Evolutionary conservation across 2,329 filamentous ascomycete species (phyloP).

Genomic region (Beauveria sp.): DNA sequence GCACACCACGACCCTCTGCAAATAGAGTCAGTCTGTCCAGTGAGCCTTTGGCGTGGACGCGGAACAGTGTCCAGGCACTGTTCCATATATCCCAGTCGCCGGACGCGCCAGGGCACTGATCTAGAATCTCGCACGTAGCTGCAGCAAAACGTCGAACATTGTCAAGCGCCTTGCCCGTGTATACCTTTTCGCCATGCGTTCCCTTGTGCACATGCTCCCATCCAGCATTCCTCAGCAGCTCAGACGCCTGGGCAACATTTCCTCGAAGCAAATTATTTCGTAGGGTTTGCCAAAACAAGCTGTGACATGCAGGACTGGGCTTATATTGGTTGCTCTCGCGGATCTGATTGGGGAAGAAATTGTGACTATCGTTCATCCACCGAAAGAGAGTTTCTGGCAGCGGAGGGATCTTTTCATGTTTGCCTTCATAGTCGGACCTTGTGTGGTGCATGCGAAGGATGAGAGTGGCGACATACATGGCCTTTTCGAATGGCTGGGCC

Average conservation of each 20-base stretch:
- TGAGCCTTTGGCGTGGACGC: conserved; percentile 63
- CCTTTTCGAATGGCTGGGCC: conserved; percentile 62
- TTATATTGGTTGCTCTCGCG: conserved; percentile 54
- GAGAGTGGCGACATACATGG: conserved; percentile 69
- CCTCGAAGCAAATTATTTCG: conserved; percentile 69
- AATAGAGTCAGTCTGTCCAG: conserved; percentile 67
- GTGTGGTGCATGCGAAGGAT: conserved; percentile 73
- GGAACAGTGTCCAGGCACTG: conserved; percentile 77
- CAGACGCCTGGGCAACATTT: conserved; percentile 58
- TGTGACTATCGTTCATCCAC: conserved; percentile 74
- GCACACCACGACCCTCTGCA: conserved; percentile 63
- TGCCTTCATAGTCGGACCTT: conserved; percentile 32
- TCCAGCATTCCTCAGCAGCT: conserved; percentile 64
- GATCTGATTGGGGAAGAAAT: conserved; percentile 61
- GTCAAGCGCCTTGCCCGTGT: conserved; percentile 66
- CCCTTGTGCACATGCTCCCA: conserved; percentile 71
- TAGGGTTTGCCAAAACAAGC: conserved; percentile 80
- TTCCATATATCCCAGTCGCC: conserved; percentile 78
- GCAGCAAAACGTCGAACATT: conserved; percentile 68
- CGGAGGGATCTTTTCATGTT: conserved; percentile 39
- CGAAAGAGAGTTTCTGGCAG: conserved; percentile 73
- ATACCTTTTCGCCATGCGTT: conserved; percentile 56
- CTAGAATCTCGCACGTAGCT: conserved; percentile 60
- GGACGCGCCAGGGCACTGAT: conserved; percentile 61
- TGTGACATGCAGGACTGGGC: conserved; percentile 69